Evolutionary conservation across 78 protist genomes (phyloP), one percentile per base, ranked within the genome.

Genomic region (Cavenderia fasciculata): DNA sequence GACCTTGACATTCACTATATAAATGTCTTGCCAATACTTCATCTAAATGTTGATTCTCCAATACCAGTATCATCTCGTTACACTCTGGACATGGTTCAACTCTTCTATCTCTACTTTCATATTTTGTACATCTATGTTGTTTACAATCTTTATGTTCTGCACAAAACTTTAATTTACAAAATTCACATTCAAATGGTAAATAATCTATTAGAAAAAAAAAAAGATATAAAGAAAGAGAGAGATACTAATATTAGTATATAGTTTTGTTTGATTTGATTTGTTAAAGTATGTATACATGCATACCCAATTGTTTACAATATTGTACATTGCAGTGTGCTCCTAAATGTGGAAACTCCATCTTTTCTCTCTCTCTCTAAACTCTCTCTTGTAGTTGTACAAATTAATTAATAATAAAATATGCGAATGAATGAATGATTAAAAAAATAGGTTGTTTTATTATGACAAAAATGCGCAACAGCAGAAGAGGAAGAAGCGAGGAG

Each of bases 1-100:
- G n/a, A n/a, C n/a, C n/a, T 1, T 47, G 51, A 38, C 72, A 63
- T 16, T 31, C 33, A 5, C 8, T 68, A 23, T 68, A 51, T 19
- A 68, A 10, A 27, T 68, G 74, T 1, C 57, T 2, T 7, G 56
- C 54, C 27, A 75, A 11, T 4, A 41, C 16, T 36, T 41, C 33
- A 51, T 77, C 87, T 27, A 65, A 14, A 36, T 47, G 31, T 40
- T 70, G 75, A 2, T 33, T 21, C 8, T 51, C 34, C 7, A 23
- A 43, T 16, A 65, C 59, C 2, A 16, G 33, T 19, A 77, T 8
- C 29, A 77, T 49, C 16, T 19, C 23, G 52, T 47, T 51, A 18
- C 87, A 77, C 41, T 47, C 40, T 6, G 87, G 87, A 38, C 87
- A 77, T 10, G 87, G 87, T 18, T 77, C 75, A 14, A 51, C 74